Evolutionary conservation across 768 basidiomycete species (phyloP).

Genomic region (Mycena venus): DNA sequence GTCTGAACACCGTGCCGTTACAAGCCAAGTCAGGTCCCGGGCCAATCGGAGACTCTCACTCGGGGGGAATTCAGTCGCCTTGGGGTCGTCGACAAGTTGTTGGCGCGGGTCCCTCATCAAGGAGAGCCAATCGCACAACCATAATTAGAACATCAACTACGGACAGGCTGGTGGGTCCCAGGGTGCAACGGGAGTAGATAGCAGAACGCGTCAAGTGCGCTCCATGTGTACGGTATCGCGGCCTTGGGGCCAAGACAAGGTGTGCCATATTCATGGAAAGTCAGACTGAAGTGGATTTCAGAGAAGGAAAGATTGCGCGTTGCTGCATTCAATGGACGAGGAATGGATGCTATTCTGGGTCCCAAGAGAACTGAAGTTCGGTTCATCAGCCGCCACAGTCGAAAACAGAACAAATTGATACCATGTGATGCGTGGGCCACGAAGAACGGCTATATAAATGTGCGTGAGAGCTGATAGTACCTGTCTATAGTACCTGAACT

Average conservation of each 20-base stretch:
- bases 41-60: neutral
- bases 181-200: neutral
- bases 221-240: neutral
- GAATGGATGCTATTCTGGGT: neutral
- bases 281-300: neutral
- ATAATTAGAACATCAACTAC: neutral
- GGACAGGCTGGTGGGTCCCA: neutral
- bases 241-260: neutral
- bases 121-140: neutral
- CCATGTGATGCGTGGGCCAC: neutral
- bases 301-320: neutral
- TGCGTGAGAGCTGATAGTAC: slow-evolving; percentile 15
- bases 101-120: neutral
- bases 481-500: neutral
- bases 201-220: neutral
- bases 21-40: neutral
- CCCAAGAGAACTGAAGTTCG: neutral
- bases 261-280: neutral
- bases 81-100: neutral
- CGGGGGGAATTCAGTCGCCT: neutral
- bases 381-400: neutral
- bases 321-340: neutral
- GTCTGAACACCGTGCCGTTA: slow-evolving; percentile 8
- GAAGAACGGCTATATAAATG: neutral
- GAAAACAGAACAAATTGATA: neutral